Base-by-base conservation (phyloP, 768 basidiomycete genomes). In the Lepiota brunneoincarnata region DNA sequence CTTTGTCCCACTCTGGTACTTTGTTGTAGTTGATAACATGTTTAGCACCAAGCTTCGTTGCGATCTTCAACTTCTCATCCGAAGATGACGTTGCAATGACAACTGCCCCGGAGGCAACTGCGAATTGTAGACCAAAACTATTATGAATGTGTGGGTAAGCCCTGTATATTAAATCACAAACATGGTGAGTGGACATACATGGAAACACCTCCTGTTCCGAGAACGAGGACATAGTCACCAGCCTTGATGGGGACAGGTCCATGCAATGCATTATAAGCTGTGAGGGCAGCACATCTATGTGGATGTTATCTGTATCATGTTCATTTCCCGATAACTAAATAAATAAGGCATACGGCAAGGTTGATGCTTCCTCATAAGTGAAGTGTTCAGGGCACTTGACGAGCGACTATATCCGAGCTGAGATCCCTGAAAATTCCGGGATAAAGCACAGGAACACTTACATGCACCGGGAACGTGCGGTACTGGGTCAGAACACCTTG, bases 31-130 rank as follows among this genome's bases (percentile, higher is more conserved):
- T 86, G 69, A 88, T 83, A 17, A 79, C 59, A 50, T 83, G 70
- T 12, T 75, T 72, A 11, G 73, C 77, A 58, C 86, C 83, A 17
- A 84, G 74, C 40, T 73, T 74, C 41, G 71, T 67, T 7, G 75
- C 83, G 24, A 77, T 57, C 55, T 77, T 72, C 14, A 86, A 72
- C 60, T 89, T 89, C 43, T 76, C 74, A 59, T 87, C 83, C 0
- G 82, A 83, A 0, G 84, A 86, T 0, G 85, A 87, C 0, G 86
- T 88, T 23, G 76, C 75, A 58, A 89, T 85, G 54, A 86, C 84
- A 1, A 68, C 77, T 2, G 84, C 85, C 34, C 85, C 86, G 6
- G 80, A 74, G 2, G 82, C 80, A 39, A 83, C 74, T 2, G 86
- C 84, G 41, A 89, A 67, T 65, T 87, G 82, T 2, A 80, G 67